phyloP scores from a whole-genome alignment of 306 rosid species.

The Hylodesmum podocarpum region DNA sequence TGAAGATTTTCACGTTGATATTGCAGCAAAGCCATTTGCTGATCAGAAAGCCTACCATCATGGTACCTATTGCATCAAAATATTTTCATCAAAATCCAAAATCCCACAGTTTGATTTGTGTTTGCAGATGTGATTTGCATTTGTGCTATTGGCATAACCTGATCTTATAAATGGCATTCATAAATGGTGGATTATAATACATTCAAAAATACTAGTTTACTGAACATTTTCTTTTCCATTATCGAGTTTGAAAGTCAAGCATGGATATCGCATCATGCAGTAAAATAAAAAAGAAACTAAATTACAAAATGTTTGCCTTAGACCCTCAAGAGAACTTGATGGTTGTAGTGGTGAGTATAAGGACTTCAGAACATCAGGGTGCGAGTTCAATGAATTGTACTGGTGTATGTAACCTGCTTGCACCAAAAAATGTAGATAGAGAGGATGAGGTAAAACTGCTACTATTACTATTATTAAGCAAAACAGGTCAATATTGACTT shows the following conservation, averaged over 20 bases:
- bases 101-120: conserved; percentile 5
- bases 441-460: conserved; percentile 15
- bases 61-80: conserved; percentile 66
- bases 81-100: conserved; percentile 13
- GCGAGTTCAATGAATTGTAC: conserved; percentile 92
- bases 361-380: conserved; percentile 95
- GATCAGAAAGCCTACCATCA: conserved; percentile 96
- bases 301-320: conserved; percentile 61
- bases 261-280: conserved; percentile 1
- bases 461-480: neutral
- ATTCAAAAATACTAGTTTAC: conserved; percentile 21
- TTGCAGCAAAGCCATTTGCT: conserved; percentile 99
- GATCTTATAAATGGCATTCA: conserved; percentile 4
- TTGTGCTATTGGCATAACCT: neutral
- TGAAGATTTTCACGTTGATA: conserved; percentile 99
- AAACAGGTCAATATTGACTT: neutral
- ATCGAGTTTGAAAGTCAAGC: conserved; percentile 13
- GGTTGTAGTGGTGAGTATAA: conserved; percentile 97
- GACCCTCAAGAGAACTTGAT: conserved; percentile 93
- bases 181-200: neutral
- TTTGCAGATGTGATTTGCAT: conserved; percentile 15
- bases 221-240: neutral
- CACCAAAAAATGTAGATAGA: conserved; percentile 25
- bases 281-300: conserved; percentile 32
- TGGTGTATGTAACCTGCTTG: conserved; percentile 82